phyloP scores from a whole-genome alignment of 2,329 filamentous ascomycete species.

The Alternaria gansuensis region DNA sequence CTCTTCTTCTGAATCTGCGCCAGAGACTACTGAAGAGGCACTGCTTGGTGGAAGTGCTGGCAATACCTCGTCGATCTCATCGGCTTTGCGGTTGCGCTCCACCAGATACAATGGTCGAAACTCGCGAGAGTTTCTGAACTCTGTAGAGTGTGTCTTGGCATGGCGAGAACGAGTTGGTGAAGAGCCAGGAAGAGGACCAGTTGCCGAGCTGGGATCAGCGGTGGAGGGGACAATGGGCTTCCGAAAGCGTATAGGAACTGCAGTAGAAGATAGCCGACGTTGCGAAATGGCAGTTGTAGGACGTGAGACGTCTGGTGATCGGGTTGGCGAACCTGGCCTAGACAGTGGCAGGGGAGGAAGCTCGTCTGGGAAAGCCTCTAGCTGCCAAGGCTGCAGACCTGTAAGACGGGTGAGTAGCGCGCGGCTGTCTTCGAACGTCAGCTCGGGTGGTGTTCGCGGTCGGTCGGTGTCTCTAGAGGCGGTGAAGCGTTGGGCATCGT shows the following conservation, averaged over 20 bases:
- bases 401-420: slow-evolving; percentile 47
- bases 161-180: slow-evolving; percentile 58
- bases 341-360: slow-evolving; percentile 46
- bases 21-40: slow-evolving; percentile 49
- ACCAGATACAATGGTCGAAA: slow-evolving; percentile 85
- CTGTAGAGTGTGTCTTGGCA: slow-evolving; percentile 59
- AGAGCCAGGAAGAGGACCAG: slow-evolving; percentile 40
- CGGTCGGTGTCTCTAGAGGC: slow-evolving; percentile 35
- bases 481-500: slow-evolving; percentile 36
- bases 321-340: slow-evolving; percentile 43
- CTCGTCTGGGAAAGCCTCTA: slow-evolving; percentile 50
- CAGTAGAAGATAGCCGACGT: slow-evolving; percentile 54
- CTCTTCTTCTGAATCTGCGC: slow-evolving; percentile 55
- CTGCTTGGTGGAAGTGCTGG: slow-evolving; percentile 63
- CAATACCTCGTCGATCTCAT: slow-evolving; percentile 53
- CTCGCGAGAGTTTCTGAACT: slow-evolving; percentile 68
- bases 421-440: slow-evolving; percentile 47
- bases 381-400: slow-evolving; percentile 47
- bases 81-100: slow-evolving; percentile 63
- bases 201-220: slow-evolving; percentile 43
- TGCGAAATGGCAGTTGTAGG: slow-evolving; percentile 29
- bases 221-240: slow-evolving; percentile 58
- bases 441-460: slow-evolving; percentile 43
- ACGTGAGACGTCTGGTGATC: slow-evolving; percentile 37
- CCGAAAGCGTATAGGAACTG: slow-evolving; percentile 65